A percentile compares a stretch with the other conserved stretches of the same genome.
Conservation (phyloP, 1,139 yeast genomes). For the Starmera stellimalicola region DNA sequence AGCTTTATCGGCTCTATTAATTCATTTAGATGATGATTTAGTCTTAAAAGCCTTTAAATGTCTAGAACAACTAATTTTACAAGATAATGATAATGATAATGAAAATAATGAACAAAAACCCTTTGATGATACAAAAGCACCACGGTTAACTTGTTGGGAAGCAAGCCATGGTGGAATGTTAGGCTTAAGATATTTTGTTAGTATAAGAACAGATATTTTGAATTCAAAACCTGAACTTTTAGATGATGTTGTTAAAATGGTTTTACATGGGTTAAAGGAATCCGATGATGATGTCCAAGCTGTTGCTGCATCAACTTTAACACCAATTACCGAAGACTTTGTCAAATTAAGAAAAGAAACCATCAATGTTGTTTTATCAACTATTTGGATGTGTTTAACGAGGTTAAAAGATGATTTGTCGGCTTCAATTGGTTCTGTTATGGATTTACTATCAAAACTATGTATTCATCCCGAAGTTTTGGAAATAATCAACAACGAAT, state of each 20-base stretch:
- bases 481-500: slow-evolving; percentile 55
- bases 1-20: slow-evolving; percentile 77
- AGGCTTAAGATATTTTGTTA: slow-evolving; percentile 85
- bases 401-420: slow-evolving; percentile 85
- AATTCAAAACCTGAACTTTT: slow-evolving; percentile 48
- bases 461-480: slow-evolving; percentile 78
- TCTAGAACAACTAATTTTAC: slow-evolving; percentile 63
- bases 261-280: slow-evolving; percentile 74
- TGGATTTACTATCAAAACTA: slow-evolving; percentile 85
- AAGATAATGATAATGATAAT: slow-evolving; percentile 20
- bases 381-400: slow-evolving; percentile 82
- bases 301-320: slow-evolving; percentile 86
- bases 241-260: slow-evolving; percentile 73
- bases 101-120: not conserved
- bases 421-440: slow-evolving; percentile 91
- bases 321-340: slow-evolving; percentile 84
- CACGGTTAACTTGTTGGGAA: slow-evolving; percentile 63
- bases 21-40: slow-evolving; percentile 55
- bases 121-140: slow-evolving; percentile 3
- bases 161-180: slow-evolving; percentile 98
- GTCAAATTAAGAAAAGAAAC: slow-evolving; percentile 54
- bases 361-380: slow-evolving; percentile 58
- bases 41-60: slow-evolving; percentile 55
- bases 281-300: slow-evolving; percentile 96
- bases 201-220: slow-evolving; percentile 76